A percentile compares a stretch with the other conserved stretches of the same genome.
Evolutionary conservation across 164 flowering plant species (phyloP).

Genomic region (Piper longum): DNA sequence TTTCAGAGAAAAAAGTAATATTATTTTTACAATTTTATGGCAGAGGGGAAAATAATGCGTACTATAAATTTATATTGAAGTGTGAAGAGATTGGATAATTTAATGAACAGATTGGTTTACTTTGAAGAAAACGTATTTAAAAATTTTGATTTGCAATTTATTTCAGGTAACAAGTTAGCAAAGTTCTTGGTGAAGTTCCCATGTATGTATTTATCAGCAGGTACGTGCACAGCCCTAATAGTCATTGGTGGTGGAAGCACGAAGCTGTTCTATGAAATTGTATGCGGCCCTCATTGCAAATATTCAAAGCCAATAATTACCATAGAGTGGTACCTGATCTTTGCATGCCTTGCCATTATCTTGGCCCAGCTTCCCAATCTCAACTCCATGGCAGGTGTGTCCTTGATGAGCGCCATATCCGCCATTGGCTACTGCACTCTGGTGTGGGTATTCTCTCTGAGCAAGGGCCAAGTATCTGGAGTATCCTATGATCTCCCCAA

Average conservation of each 20-base stretch:
- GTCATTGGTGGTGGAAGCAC: constrained; percentile 39
- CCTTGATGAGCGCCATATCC: constrained; percentile 40
- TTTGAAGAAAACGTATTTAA: background rate
- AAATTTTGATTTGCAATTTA: background rate
- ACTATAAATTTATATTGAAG: no score
- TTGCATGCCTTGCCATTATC: constrained; percentile 27
- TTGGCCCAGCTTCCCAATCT: constrained; percentile 52
- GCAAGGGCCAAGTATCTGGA: constrained; percentile 18
- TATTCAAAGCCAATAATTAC: constrained; percentile 20
- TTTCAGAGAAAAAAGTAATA: no score
- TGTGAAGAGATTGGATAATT: background rate
- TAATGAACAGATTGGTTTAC: background rate
- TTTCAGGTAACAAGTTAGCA: constrained; percentile 39
- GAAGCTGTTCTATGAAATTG: constrained; percentile 26
- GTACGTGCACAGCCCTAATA: constrained; percentile 44
- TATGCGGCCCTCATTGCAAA: constrained; percentile 30
- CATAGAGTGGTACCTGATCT: constrained; percentile 62
- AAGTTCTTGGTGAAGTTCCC: constrained; percentile 35
- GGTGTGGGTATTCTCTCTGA: constrained; percentile 33
- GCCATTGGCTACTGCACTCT: constrained; percentile 40
- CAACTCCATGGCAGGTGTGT: constrained; percentile 53
- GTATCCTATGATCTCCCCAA: constrained; percentile 18
- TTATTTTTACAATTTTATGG: no score
- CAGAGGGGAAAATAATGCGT: no score
- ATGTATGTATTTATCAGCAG: constrained; percentile 50